Evolutionary conservation across 352 stramenopile species (phyloP).

Genomic region (Phytophthora fragariaefolia): DNA sequence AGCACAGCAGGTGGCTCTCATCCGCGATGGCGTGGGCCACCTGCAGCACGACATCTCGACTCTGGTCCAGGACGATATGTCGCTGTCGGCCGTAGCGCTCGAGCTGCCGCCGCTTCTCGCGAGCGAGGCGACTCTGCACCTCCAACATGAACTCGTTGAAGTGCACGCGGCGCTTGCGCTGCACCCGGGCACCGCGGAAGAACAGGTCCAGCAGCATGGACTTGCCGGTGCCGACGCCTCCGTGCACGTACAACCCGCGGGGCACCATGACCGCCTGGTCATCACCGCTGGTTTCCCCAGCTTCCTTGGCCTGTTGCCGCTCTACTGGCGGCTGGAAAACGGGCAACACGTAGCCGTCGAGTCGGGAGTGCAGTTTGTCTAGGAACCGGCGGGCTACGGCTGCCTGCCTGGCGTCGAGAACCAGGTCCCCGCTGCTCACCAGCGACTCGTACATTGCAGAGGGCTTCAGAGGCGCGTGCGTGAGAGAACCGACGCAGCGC

Average conservation of each 20-base stretch:
- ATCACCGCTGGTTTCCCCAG: not conserved
- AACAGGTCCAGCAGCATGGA: conserved; percentile 98
- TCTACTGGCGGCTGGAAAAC: conserved; percentile 17
- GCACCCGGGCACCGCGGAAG: conserved; percentile 63
- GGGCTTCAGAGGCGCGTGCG: conserved; percentile 24
- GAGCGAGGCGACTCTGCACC: conserved; percentile 93
- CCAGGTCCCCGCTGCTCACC: conserved; percentile 31
- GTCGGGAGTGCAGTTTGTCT: conserved; percentile 65
- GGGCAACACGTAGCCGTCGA: conserved; percentile 63
- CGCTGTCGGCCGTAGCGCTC: conserved; percentile 79
- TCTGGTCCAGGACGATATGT: conserved; percentile 78
- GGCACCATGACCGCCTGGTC: conserved; percentile 54
- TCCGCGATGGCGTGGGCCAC: conserved; percentile 89
- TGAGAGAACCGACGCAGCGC: conserved; percentile 14
- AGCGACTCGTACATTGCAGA: conserved; percentile 43
- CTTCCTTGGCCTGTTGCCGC: not conserved
- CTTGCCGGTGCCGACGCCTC: conserved; percentile 96
- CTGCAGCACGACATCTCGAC: conserved; percentile 72
- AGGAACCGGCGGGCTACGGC: conserved; percentile 48
- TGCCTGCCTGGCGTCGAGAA: conserved; percentile 42
- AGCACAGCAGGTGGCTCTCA: conserved; percentile 94
- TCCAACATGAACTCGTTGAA: conserved; percentile 99
- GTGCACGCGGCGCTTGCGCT: conserved; percentile 93
- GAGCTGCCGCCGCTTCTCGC: conserved; percentile 90
- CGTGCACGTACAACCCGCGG: conserved; percentile 95